These are phyloP conservation scores for Fusarium burgessii DNA, from an alignment of 2,329 filamentous ascomycete genomes.

Conservation along the genomic window DNA sequence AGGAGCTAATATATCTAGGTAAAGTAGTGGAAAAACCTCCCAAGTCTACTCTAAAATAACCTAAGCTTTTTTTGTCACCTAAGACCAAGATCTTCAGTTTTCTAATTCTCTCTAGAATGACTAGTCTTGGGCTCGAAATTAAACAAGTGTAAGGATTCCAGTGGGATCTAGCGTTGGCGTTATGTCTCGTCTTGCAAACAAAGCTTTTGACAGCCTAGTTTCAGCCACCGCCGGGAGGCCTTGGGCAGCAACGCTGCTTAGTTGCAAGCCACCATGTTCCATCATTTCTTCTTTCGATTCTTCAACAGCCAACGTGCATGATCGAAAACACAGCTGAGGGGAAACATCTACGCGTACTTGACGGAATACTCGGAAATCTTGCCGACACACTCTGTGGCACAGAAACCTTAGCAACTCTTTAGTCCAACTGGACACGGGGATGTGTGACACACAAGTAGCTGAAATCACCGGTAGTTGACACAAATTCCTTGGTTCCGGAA, in stretches of 20 bases:
- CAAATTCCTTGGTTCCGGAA: constrained; percentile 12
- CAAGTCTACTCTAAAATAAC: too few species aligned
- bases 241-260: constrained; percentile 1
- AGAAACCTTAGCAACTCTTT: not conserved
- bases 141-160: not conserved
- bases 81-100: too few species aligned
- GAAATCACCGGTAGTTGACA: constrained; percentile 15
- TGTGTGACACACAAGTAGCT: constrained; percentile 16
- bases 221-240: constrained; percentile 13
- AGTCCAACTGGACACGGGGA: not conserved
- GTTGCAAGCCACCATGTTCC: not conserved
- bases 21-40: too few species aligned
- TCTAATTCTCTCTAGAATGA: too few species aligned
- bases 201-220: constrained; percentile 8
- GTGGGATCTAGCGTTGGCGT: not conserved
- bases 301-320: constrained; percentile 1
- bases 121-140: not conserved
- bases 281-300: constrained; percentile 10
- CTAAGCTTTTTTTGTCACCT: too few species aligned
- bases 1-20: not conserved
- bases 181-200: not conserved
- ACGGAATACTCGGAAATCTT: not conserved
- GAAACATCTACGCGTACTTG: not conserved
- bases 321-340: not conserved
- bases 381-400: not conserved